A percentile compares a stretch with the other conserved stretches of the same genome.
Evolutionary conservation across 345 rosid species (phyloP).

Genomic region (Gossypium mustelinum): DNA sequence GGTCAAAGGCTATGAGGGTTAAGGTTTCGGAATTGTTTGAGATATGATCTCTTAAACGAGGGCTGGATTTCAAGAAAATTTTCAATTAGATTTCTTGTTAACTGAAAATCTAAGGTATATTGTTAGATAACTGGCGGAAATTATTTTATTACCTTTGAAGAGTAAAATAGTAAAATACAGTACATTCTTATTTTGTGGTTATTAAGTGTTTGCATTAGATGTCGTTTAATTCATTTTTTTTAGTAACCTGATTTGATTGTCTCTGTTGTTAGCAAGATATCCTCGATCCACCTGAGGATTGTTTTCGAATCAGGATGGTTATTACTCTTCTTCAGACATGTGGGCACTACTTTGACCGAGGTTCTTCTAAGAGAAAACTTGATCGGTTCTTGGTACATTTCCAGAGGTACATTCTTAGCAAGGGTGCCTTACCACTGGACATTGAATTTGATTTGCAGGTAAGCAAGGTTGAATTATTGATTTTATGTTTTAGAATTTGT

Average conservation of each 20-base stretch:
- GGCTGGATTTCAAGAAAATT: neutral
- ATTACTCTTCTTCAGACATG: constrained; percentile 90
- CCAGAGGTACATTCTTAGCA: constrained; percentile 91
- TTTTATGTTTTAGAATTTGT: neutral
- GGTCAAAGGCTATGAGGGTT: neutral
- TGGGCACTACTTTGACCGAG: constrained; percentile 96
- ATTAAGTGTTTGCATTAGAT: neutral
- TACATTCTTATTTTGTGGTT: neutral
- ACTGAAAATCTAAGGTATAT: neutral
- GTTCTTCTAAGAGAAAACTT: constrained; percentile 94
- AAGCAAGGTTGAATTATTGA: neutral
- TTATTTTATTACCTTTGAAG: neutral
- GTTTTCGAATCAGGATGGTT: constrained; percentile 94
- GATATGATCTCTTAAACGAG: neutral
- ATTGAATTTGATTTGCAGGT: constrained; percentile 98
- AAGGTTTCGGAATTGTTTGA: neutral
- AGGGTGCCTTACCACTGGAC: constrained; percentile 75
- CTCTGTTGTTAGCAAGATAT: constrained; percentile 62
- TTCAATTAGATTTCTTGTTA: neutral
- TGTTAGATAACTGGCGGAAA: neutral
- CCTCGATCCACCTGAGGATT: constrained; percentile 95
- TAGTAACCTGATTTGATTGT: neutral
- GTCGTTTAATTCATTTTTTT: neutral
- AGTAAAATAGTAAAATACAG: neutral
- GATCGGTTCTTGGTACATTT: constrained; percentile 87